phyloP scores from a whole-genome alignment of 306 rosid species.

The Dicorynia guianensis region DNA sequence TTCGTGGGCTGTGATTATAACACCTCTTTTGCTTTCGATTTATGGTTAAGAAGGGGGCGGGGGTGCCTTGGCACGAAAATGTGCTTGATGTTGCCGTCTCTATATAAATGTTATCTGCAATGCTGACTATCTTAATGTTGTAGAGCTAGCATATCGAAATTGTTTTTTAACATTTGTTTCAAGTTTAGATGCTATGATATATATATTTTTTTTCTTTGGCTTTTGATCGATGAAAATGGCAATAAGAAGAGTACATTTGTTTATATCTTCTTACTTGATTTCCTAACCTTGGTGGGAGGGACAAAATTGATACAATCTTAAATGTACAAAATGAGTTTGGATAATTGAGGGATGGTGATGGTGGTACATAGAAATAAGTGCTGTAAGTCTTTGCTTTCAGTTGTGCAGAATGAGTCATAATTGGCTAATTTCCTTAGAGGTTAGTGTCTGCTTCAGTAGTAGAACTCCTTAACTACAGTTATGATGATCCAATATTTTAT shows the following conservation, averaged over 20 bases:
- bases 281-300: not conserved
- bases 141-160: not conserved
- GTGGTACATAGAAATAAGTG: not conserved
- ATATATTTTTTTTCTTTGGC: too few species aligned
- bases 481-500: constrained; percentile 18
- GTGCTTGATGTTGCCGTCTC: too few species aligned
- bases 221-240: too few species aligned
- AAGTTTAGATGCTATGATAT: not conserved
- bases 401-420: not conserved
- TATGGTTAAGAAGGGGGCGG: too few species aligned
- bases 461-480: not conserved
- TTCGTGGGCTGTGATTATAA: too few species aligned
- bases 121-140: not conserved
- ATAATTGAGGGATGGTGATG: constrained; percentile 16
- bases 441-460: not conserved
- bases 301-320: not conserved
- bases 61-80: too few species aligned
- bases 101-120: not conserved
- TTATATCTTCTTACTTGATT: too few species aligned
- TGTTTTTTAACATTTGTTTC: too few species aligned
- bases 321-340: constrained; percentile 3
- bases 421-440: constrained; percentile 4
- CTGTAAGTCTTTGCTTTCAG: constrained; percentile 1
- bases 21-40: too few species aligned
- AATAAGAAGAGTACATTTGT: too few species aligned